These are phyloP conservation scores for Teratosphaeria epicoccoides DNA, from an alignment of 2,329 filamentous ascomycete genomes.

Conservation along the genomic window DNA sequence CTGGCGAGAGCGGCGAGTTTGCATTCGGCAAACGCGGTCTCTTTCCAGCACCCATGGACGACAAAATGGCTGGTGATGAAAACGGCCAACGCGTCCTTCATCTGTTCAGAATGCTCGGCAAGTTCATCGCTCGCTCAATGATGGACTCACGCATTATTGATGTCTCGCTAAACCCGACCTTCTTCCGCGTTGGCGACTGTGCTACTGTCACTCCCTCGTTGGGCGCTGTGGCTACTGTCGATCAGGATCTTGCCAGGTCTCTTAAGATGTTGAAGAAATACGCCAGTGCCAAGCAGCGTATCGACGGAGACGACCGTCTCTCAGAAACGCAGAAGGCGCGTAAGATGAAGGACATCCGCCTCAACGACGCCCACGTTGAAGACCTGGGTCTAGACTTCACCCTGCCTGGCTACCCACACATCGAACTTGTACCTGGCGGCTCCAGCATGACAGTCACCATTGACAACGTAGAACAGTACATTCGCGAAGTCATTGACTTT, in stretches of 20 bases:
- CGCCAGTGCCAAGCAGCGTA: conserved; percentile 66
- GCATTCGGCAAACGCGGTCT: conserved; percentile 75
- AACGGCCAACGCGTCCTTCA: conserved; percentile 81
- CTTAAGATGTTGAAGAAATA: conserved; percentile 82
- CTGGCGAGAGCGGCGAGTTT: conserved; percentile 61
- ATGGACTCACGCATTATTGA: conserved; percentile 97
- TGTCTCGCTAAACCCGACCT: conserved; percentile 91
- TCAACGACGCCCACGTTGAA: conserved; percentile 70
- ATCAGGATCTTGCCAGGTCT: conserved; percentile 74
- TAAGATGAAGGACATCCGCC: conserved; percentile 56
- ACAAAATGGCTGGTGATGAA: conserved; percentile 60
- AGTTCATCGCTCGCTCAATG: conserved; percentile 97
- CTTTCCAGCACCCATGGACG: conserved; percentile 83
- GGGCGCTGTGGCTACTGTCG: conserved; percentile 79
- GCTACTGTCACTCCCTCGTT: conserved; percentile 67
- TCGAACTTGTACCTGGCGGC: conserved; percentile 71
- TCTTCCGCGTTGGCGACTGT: conserved; percentile 83
- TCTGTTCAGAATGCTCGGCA: conserved; percentile 85
- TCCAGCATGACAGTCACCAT: conserved; percentile 68
- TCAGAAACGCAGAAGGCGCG: conserved; percentile 59
- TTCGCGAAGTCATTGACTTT: conserved; percentile 83
- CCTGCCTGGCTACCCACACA: conserved; percentile 75
- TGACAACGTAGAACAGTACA: conserved; percentile 79
- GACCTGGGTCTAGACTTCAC: conserved; percentile 92
- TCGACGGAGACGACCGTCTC: conserved; percentile 61